Conservation (phyloP, 345 rosid species). For the Lepidium africanum region DNA sequence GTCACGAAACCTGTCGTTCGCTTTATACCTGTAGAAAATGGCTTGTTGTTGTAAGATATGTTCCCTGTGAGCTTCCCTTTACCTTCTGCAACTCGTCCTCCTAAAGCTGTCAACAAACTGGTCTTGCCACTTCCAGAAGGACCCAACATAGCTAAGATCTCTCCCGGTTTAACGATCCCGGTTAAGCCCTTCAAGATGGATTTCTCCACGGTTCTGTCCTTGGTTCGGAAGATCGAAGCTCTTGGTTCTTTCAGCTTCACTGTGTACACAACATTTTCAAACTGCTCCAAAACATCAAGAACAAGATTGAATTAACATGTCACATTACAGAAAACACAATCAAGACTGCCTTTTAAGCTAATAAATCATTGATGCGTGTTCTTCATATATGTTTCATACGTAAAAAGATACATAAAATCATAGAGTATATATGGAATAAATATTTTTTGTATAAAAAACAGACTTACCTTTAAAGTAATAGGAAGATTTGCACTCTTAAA, state of each 20-base stretch:
- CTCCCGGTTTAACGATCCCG: conserved; percentile 45
- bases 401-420: background rate
- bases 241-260: conserved; percentile 23
- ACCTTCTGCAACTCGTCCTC: conserved; percentile 35
- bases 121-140: conserved; percentile 61
- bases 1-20: conserved; percentile 51
- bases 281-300: conserved; percentile 28
- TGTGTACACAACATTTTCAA: conserved; percentile 47
- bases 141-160: conserved; percentile 53
- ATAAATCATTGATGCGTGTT: background rate
- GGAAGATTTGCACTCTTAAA: conserved; percentile 34
- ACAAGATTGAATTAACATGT: background rate
- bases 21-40: conserved; percentile 35
- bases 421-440: background rate
- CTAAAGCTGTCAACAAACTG: conserved; percentile 42
- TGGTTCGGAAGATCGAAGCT: conserved; percentile 11
- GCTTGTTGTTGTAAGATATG: conserved; percentile 41
- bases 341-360: background rate
- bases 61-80: conserved; percentile 33
- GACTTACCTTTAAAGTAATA: conserved; percentile 34
- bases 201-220: conserved; percentile 28
- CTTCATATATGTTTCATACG: background rate
- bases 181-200: conserved; percentile 43
- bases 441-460: background rate
- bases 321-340: background rate